A percentile compares a stretch with the other conserved stretches of the same genome.
Evolutionary conservation across 305 asterid species (phyloP).

Genomic region (Fraxinus sp.): DNA sequence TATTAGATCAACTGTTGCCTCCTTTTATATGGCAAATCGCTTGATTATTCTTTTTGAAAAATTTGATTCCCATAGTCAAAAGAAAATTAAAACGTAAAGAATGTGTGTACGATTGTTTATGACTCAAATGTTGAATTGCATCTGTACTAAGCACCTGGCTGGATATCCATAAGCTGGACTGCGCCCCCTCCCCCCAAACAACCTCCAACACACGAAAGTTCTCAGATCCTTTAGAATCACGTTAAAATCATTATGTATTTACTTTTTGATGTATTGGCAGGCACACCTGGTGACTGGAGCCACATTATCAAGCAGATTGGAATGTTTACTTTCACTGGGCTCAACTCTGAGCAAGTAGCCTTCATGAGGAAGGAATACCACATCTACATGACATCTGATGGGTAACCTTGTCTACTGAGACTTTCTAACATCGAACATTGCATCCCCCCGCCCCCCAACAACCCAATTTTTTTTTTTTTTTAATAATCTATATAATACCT

Average conservation of each 20-base stretch:
- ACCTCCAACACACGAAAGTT: not conserved
- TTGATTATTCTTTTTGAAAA: not conserved
- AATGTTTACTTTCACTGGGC: slow-evolving; percentile 98
- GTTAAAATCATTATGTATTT: not conserved
- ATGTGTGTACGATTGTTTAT: not conserved
- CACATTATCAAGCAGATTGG: slow-evolving; percentile 99
- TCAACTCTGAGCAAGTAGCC: slow-evolving; percentile 73
- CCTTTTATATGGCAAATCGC: not conserved
- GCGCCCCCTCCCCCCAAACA: not conserved
- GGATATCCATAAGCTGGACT: not conserved
- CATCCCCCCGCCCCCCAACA: not conserved
- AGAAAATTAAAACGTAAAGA: not conserved
- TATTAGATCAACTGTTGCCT: not conserved
- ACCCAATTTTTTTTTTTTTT: too few species aligned
- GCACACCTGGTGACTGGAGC: slow-evolving; percentile 99
- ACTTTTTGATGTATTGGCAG: slow-evolving; percentile 42
- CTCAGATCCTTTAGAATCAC: not conserved
- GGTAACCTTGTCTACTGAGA: slow-evolving; percentile 45
- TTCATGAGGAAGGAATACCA: slow-evolving; percentile 91
- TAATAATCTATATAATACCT: not conserved
- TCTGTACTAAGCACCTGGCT: not conserved
- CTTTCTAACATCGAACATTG: not conserved
- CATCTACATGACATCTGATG: slow-evolving; percentile 97
- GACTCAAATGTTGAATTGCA: not conserved
- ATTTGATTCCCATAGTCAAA: not conserved